Base-by-base conservation (phyloP, 257 asterid species). In the Striga asiatica region DNA sequence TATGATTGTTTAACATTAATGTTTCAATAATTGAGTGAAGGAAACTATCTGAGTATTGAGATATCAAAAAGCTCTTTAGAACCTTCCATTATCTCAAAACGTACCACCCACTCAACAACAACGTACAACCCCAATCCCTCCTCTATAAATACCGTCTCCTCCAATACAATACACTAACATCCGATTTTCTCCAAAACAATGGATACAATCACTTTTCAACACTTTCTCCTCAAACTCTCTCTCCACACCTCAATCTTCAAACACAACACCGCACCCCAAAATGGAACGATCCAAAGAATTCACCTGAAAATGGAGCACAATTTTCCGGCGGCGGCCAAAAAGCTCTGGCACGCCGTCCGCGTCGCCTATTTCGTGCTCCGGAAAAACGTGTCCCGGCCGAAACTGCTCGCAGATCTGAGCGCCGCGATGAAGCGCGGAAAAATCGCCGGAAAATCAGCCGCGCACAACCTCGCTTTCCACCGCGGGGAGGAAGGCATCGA, bases 401-500 rank as follows among this genome's bases (percentile, higher is more conserved):
- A 85, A 18, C 14, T 85, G 5, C 32, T 85, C 18, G 64, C 76
- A 1, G 86, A 89, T 54, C 76, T 89, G 66, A 74, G 46, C 79
- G 38, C 73, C 61, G 49, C 78, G 62, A 54, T 83, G 78, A 83
- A 83, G 49, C 84, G 94, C 2, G 80, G 91, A 67, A 89, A 89
- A 64, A 64, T 85, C 4, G 94, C 93, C 41, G 86, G 97, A 0
- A 89, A 89, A 58, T 71, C 77, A 1, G 81, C 93, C 49, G 54
- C 83, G 7, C 87, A 89, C 12, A 79, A 78, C 50, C 87, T 85
- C 76, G 61, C 82, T 76, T 66, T 74, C 74, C 81, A 83, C 77
- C 84, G 69, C 64, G 6, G 35, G 52, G 6, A 54, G n/a, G n/a
- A n/a, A n/a, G n/a, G n/a, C n/a, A n/a, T n/a, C 11, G 39, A 58